Evolutionary conservation across 495 filamentous ascomycete species (phyloP).

Genomic region (Penicillium waksmanii): DNA sequence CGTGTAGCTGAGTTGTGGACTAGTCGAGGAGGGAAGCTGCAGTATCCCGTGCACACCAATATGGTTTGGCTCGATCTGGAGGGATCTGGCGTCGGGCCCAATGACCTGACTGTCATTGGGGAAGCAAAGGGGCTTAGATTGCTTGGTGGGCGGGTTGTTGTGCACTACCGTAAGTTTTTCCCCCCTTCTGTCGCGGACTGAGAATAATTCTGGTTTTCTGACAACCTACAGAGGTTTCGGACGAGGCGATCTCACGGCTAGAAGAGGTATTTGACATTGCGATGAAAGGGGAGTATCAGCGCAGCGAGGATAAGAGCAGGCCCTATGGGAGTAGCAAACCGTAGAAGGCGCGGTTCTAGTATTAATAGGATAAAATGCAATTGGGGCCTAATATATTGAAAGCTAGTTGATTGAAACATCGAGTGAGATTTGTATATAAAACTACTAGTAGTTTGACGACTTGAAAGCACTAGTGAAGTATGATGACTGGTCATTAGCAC

Average conservation of each 20-base stretch:
- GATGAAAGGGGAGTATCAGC: conserved; percentile 40
- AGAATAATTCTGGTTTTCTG: conserved; percentile 20
- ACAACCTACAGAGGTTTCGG: conserved; percentile 49
- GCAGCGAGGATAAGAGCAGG: conserved; percentile 41
- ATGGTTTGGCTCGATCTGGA: conserved; percentile 92
- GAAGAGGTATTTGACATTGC: conserved; percentile 47
- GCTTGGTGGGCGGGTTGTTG: conserved; percentile 42
- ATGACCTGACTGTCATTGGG: conserved; percentile 46
- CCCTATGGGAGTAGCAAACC: conserved; percentile 41
- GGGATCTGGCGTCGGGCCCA: conserved; percentile 43
- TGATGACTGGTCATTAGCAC: too few species aligned
- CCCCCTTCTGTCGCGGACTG: not conserved
- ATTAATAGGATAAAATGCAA: too few species aligned
- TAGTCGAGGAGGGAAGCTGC: conserved; percentile 52
- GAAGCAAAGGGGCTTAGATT: conserved; percentile 44
- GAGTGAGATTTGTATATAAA: too few species aligned
- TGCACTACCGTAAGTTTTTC: conserved; percentile 51
- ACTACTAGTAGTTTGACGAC: too few species aligned
- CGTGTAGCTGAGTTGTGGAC: conserved; percentile 67
- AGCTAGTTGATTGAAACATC: too few species aligned
- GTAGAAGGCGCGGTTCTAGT: not conserved
- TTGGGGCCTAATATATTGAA: too few species aligned
- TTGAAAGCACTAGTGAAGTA: too few species aligned
- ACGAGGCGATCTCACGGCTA: conserved; percentile 43
- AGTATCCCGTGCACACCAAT: conserved; percentile 70